Percentiles rank a stretch among this genome's conserved stretches.
Conservation (phyloP, 1,284 basidiomycete genomes). For the Cryptococcus floricola region DNA sequence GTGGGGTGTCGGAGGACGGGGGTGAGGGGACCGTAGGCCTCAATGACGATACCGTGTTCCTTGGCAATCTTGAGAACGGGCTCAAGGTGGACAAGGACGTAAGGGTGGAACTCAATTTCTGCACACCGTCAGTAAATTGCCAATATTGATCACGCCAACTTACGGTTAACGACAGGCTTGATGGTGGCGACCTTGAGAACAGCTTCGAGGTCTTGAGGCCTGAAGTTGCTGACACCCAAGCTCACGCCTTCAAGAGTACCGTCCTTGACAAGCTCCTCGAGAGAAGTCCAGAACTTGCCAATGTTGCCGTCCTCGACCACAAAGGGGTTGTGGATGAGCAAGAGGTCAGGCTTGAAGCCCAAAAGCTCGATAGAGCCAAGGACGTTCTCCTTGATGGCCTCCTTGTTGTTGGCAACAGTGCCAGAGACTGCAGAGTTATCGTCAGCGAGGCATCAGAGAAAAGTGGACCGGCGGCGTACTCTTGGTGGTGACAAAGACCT, state of each 20-base stretch:
- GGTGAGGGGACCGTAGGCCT: constrained; percentile 58
- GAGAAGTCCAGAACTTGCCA: constrained; percentile 27
- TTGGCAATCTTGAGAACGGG: constrained; percentile 58
- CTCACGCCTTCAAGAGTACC: constrained; percentile 60
- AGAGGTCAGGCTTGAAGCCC: constrained; percentile 31
- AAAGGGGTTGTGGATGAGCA: constrained; percentile 37
- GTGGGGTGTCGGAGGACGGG: constrained; percentile 58
- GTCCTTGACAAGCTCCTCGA: constrained; percentile 45
- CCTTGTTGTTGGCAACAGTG: constrained; percentile 7
- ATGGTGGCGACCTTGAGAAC: constrained; percentile 53
- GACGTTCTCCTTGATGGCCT: constrained; percentile 23
- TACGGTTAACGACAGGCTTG: constrained; percentile 67
- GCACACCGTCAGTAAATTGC: not conserved
- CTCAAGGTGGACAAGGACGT: constrained; percentile 61
- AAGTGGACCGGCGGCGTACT: constrained; percentile 12
- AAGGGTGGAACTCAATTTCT: constrained; percentile 72
- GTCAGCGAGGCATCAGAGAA: not conserved
- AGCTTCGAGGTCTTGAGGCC: constrained; percentile 38
- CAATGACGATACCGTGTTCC: constrained; percentile 60
- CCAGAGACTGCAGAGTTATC: constrained; percentile 1
- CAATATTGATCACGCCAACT: constrained; percentile 8
- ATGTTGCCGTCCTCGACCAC: constrained; percentile 20
- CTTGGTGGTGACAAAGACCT: constrained; percentile 57
- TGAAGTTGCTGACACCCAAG: constrained; percentile 46
- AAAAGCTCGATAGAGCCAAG: constrained; percentile 22